Base-by-base conservation (phyloP, 2,329 filamentous ascomycete species). In the Monosporascus sp. region DNA sequence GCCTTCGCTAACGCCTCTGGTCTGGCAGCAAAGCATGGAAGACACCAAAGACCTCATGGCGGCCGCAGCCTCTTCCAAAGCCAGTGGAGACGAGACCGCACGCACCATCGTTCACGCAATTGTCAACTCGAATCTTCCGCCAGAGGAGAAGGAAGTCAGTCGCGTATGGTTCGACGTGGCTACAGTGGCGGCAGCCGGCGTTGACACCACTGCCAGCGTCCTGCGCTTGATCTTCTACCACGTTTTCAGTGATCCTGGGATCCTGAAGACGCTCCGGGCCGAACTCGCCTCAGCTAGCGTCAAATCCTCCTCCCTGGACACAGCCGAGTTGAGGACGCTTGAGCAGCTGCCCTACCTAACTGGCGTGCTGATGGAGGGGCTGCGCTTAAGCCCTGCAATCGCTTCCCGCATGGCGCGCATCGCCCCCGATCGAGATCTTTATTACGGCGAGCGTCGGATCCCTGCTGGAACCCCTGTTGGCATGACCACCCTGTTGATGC, bases 341-440 rank as follows among this genome's bases (percentile, higher is more conserved):
- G 56, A 60, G 37, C 51, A 58, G 45, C 54, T 70, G 7, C 64
- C 64, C 0, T 78, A 77, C 55, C 65, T 79, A 5, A 68, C 70
- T 7, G 73, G 75, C 0, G 70, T 76, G 1, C 62, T 79, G 15
- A 72, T 67, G 35, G 77, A 80, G 58, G 69, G 72, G 1, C 64
- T 78, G 59, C 70, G 78, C 2, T 53, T 78, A 0, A 72, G 76
- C 48, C 73, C 75, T 1, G 70, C 65, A 0, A 60, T 76, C 5
- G 71, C 67, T 3, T 68, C 74, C 26, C 61, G 72, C 1, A 62
- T 75, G 4, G 70, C 75, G 43, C 74, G 78, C 2, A 60, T 74
- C 4, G 71, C 75, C 0, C 72, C 74, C 1, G 53, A 63, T 15
- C 38, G 55, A 7, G 61, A 63, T 26, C 52, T 66, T 0, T 1